Evolutionary conservation across 805 yeast genomes (phyloP), one percentile per base, ranked within the genome.

Genomic region (Wickerhamomyces mucosus): DNA sequence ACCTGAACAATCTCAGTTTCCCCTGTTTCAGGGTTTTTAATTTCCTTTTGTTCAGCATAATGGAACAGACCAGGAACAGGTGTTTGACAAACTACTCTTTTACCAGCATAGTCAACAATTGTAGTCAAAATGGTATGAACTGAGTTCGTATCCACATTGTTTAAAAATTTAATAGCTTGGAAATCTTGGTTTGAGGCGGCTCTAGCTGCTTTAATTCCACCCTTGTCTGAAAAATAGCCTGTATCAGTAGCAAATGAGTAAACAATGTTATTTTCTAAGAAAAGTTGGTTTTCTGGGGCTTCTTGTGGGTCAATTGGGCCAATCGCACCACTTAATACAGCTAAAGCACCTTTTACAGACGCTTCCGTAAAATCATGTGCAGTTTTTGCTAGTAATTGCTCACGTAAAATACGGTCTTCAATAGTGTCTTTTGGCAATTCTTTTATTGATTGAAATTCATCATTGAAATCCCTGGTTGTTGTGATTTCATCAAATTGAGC

Each of bases 61-160:
- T 56, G 44, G 35, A 61, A 59, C 24, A 65, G 52, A 37, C 97
- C 97, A 12, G 98, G 98, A 27, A 89, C 94, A 10, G 96, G 95
- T 11, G 95, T 83, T 61, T 89, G 97, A 54, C 94, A 84, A 23
- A 89, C 69, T 22, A 89, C 65, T 55, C 97, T 72, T 47, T 75
- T 78, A 39, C 97, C 98, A 50, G 82, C 75, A 59, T 73, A 89
- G 56, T 89, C 97, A 34, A 89, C 83, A 36, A 86, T 68, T n/a
- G 88, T 69, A 4, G 96, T 82, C 45, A 83, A 72, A 37, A 89
- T 64, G 31, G 79, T 78, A 48, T 75, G 72, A 24, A 86, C 64
- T 27, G 77, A 83, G 9, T 59, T 59, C 21, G 73, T 50, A 45
- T 80, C 84, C 27, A 79, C 57, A 43, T 74, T 64, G 60, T 80